Conservation (phyloP, 1,139 yeast species). For the Sugiyamaella sp. region DNA sequence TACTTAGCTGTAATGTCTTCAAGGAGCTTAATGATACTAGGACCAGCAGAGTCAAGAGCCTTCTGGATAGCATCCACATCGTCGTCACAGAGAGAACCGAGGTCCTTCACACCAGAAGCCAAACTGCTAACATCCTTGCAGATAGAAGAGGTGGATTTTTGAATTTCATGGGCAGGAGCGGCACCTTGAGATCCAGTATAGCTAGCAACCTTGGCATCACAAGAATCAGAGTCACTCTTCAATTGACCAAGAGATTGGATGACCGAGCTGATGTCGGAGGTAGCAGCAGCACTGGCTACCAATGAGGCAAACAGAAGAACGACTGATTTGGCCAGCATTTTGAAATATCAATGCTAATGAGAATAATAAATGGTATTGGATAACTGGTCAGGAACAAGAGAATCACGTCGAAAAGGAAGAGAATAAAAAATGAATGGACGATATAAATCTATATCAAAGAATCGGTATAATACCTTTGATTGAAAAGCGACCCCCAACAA, state of each 20-base stretch:
- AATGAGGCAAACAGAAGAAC: conserved; percentile 8
- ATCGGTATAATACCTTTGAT: conserved; percentile 1
- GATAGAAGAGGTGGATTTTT: conserved; percentile 21
- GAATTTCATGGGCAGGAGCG: conserved; percentile 25
- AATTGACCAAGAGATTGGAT: conserved; percentile 9
- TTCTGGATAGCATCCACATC: conserved; percentile 20
- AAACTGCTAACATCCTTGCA: conserved; percentile 22
- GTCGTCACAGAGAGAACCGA: conserved; percentile 20
- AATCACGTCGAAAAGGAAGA: background rate
- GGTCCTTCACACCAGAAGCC: conserved; percentile 21
- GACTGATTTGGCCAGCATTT: conserved; percentile 9
- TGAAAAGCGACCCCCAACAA: background rate
- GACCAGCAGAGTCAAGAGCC: conserved; percentile 22
- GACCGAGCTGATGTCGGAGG: conserved; percentile 3
- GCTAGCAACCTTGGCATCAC: conserved; percentile 25
- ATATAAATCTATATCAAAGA: conserved; percentile 11
- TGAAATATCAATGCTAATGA: background rate
- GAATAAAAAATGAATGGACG: conserved; percentile 16
- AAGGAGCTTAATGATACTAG: conserved; percentile 19
- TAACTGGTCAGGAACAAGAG: background rate
- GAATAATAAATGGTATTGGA: conserved; percentile 1
- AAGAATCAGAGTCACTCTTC: conserved; percentile 22
- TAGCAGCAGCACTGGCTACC: conserved; percentile 7
- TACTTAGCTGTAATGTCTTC: conserved; percentile 6
- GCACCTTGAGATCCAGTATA: conserved; percentile 24